Percentiles rank a stretch among this genome's conserved stretches.
phyloP scores from a whole-genome alignment of 768 basidiomycete species.

The Boletus insuetus region DNA sequence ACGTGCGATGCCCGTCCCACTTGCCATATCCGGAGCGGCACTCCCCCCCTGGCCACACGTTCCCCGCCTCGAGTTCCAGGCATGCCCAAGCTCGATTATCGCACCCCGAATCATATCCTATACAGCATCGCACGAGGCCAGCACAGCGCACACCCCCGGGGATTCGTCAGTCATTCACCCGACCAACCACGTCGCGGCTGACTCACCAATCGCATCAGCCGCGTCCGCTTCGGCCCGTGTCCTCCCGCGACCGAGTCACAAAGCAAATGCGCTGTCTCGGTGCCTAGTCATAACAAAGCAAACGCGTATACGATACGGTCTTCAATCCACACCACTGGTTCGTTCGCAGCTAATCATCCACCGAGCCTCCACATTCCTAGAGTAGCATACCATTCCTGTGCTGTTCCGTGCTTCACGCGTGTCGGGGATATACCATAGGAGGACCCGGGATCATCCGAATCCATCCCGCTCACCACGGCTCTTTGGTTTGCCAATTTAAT shows the following conservation, averaged over 20 bases:
- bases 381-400: slow-evolving; percentile 7
- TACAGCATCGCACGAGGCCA: background rate
- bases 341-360: slow-evolving; percentile 11
- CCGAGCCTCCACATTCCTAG: slow-evolving; percentile 7
- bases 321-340: background rate
- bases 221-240: slow-evolving; percentile 5
- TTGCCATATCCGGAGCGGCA: slow-evolving; percentile 12
- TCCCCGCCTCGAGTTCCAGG: slow-evolving; percentile 30
- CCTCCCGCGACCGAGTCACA: background rate
- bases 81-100: slow-evolving; percentile 31
- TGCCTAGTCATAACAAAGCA: too few species aligned
- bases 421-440: background rate
- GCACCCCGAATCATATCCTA: slow-evolving; percentile 21
- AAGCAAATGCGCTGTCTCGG: background rate
- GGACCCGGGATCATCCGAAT: background rate
- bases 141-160: slow-evolving; percentile 3
- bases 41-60: slow-evolving; percentile 22
- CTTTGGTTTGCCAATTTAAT: background rate
- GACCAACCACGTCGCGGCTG: slow-evolving; percentile 11
- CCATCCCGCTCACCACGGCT: slow-evolving; percentile 5
- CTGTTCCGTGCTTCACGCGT: slow-evolving; percentile 10
- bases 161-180: background rate
- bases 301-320: background rate
- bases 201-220: slow-evolving; percentile 4
- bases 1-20: slow-evolving; percentile 21